These are phyloP conservation scores for Prunus kanzakura DNA, from an alignment of 306 rosid genomes.

Conservation along the genomic window DNA sequence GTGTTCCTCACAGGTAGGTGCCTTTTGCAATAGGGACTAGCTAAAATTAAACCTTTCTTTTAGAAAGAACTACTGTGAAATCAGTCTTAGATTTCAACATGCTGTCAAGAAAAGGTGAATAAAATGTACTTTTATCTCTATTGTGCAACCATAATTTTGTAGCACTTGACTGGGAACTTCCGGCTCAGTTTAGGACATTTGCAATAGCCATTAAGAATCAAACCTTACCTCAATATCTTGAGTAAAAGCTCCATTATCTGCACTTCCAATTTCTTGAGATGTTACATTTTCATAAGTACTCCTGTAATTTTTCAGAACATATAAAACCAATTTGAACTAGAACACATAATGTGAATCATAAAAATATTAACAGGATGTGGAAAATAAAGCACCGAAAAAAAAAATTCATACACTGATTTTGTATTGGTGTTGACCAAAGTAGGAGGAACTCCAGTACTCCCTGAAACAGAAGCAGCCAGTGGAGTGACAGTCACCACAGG, in stretches of 20 bases:
- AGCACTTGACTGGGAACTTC: not conserved
- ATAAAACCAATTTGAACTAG: constrained; percentile 24
- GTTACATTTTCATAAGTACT: constrained; percentile 51
- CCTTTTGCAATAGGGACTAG: not conserved
- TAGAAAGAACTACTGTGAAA: not conserved
- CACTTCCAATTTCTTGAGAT: constrained; percentile 49
- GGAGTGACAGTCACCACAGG: constrained; percentile 37
- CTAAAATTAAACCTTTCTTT: not conserved
- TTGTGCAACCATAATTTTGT: not conserved
- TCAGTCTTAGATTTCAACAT: not conserved
- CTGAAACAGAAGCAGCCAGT: constrained; percentile 42
- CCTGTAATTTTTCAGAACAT: constrained; percentile 26
- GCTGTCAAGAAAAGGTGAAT: not conserved
- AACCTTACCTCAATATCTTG: constrained; percentile 75
- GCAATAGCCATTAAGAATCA: not conserved
- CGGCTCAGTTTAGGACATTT: not conserved
- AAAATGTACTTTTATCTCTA: not conserved
- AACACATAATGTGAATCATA: constrained; percentile 3
- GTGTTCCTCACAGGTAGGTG: not conserved
- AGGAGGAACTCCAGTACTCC: constrained; percentile 53
- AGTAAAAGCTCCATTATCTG: constrained; percentile 51
- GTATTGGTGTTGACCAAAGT: constrained; percentile 41
- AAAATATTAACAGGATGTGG: constrained; percentile 10
- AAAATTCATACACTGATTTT: constrained; percentile 45
- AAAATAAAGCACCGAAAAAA: constrained; percentile 19